phyloP scores from a whole-genome alignment of 2,329 filamentous ascomycete species.

The Nothophoma quercina region DNA sequence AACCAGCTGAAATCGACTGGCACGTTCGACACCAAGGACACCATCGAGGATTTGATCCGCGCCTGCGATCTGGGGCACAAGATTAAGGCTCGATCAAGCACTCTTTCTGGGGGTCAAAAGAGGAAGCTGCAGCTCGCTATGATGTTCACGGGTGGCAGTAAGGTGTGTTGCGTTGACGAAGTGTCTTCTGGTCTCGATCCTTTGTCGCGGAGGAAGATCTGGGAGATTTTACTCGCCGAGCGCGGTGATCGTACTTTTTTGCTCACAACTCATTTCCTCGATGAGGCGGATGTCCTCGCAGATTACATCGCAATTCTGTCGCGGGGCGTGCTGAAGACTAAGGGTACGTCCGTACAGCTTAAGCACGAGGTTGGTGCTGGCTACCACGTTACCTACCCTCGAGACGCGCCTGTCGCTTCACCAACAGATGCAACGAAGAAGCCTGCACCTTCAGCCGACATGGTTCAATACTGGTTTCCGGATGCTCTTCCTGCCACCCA shows the following conservation, averaged over 20 bases:
- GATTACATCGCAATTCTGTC: constrained; percentile 90
- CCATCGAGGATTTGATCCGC: constrained; percentile 69
- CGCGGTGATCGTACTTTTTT: constrained; percentile 83
- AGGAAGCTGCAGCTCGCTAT: constrained; percentile 90
- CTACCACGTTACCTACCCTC: constrained; percentile 70
- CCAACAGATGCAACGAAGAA: constrained; percentile 54
- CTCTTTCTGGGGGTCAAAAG: constrained; percentile 89
- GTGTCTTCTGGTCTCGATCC: constrained; percentile 90
- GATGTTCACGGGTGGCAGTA: constrained; percentile 91
- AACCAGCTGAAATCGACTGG: constrained; percentile 75
- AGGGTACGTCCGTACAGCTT: constrained; percentile 84
- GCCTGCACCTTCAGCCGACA: constrained; percentile 62
- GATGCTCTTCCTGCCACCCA: constrained; percentile 74
- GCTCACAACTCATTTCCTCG: constrained; percentile 90
- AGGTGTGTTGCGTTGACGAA: constrained; percentile 90
- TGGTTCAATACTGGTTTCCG: constrained; percentile 74
- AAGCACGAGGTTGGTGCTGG: constrained; percentile 84
- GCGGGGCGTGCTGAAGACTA: constrained; percentile 80
- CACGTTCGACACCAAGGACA: constrained; percentile 62
- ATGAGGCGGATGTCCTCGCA: constrained; percentile 88
- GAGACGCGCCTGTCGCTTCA: constrained; percentile 56
- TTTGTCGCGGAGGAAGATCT: constrained; percentile 85
- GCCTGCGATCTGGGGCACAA: constrained; percentile 81
- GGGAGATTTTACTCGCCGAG: constrained; percentile 90
- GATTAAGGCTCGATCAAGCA: constrained; percentile 73